phyloP scores from a whole-genome alignment of 2,329 filamentous ascomycete species.

The Paramyrothecium roridum region DNA sequence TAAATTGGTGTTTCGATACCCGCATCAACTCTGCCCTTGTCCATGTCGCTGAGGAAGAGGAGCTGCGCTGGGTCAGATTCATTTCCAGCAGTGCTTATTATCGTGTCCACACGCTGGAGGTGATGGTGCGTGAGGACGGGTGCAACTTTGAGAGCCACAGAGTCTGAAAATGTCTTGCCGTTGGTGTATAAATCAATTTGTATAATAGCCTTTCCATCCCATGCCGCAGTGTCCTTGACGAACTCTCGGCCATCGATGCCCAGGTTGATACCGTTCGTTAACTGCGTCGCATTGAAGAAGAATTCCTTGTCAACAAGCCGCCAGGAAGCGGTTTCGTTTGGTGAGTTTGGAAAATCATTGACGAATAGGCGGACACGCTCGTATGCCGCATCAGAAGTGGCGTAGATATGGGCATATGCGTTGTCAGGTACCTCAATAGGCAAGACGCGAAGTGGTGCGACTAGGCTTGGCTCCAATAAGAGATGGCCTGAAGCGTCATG shows the following conservation, averaged over 20 bases:
- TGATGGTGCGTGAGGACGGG: conserved; percentile 35
- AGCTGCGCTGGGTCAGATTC: conserved; percentile 4
- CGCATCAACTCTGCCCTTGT: conserved; percentile 5
- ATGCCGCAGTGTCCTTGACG: conserved; percentile 11
- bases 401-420: conserved; percentile 13
- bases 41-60: conserved; percentile 16
- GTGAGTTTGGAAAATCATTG: conserved; percentile 3
- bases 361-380: conserved; percentile 24
- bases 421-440: conserved; percentile 15
- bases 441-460: conserved; percentile 26
- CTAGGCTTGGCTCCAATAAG: conserved; percentile 21
- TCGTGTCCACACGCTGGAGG: conserved; percentile 19
- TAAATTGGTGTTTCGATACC: conserved; percentile 15
- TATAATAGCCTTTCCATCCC: conserved; percentile 23
- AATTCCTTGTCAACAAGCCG: conserved; percentile 17
- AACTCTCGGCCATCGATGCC: conserved; percentile 32
- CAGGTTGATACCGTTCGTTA: conserved; percentile 26
- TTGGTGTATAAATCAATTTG: conserved; percentile 22
- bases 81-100: conserved; percentile 18
- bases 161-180: conserved; percentile 10
- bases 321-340: conserved; percentile 15
- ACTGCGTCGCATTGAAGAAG: conserved; percentile 21
- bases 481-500: conserved; percentile 31
- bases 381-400: conserved; percentile 2
- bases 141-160: conserved; percentile 29